Base-by-base conservation (phyloP, 192 early-diverging fungal genomes). In the Funneliformis mosseae region DNA sequence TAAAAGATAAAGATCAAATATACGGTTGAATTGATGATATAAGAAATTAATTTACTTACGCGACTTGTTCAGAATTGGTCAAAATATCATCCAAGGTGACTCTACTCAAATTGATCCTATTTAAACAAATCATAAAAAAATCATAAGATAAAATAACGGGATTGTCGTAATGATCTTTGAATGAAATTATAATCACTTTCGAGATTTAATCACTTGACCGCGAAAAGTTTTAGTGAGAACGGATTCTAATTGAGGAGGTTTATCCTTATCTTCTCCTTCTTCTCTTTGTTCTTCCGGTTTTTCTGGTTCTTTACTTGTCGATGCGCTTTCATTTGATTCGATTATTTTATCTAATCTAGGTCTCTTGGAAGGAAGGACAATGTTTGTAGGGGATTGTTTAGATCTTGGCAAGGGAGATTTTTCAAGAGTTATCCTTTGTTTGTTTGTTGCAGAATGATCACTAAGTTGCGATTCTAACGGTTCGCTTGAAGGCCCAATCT, bases 201-300 rank as follows among this genome's bases (percentile, higher is more conserved):
- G 25, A 28, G 64, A 67, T 10, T 67, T 67, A 67, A 67, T 38
- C 8, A 67, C 64, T 67, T 27, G 25, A 38, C 64, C 64, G 5
- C 64, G 64, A 67, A 67, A 67, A 67, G 64, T 67, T 67, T 67
- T 67, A 67, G 64, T 67, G 1, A 67, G 33, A 67, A 67, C 12
- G 33, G 64, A 67, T 67, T 67, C 64, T 33, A 33, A 33, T 33
- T 33, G 33, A 33, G 33, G 33, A 7, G 14, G 0, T 55, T 55
- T 16, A 5, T 55, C 14, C 14, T 16, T 5, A 18, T 55, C 16
- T 55, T 18, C 2, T 0, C 18, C 4, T 18, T 50, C 48, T 16
- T 50, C 4, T 50, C 16, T 16, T 50, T 38, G 11, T 1, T 25
- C 0, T 66, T 33, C 27, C 33, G 12, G 25, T 1, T 66, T 21